Evolutionary conservation across 2,329 filamentous ascomycete genomes (phyloP).

Genomic region (Rhynchosporium agropyri): DNA sequence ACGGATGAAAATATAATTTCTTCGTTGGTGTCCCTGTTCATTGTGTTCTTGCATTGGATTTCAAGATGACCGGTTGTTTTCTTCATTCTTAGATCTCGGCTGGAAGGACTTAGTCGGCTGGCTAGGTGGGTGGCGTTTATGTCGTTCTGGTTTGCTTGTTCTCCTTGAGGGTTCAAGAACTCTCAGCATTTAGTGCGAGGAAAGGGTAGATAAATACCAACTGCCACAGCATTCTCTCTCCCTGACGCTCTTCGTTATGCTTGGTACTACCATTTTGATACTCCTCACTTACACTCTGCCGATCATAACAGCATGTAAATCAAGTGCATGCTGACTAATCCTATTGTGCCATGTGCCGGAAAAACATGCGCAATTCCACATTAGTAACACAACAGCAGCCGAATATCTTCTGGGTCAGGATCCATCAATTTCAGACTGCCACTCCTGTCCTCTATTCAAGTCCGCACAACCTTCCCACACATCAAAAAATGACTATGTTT

Average conservation of each 20-base stretch:
- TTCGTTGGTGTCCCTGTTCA: background rate
- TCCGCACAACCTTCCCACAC: no score
- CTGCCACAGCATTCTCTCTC: slow-evolving; percentile 2
- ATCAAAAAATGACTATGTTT: no score
- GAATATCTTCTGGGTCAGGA: slow-evolving; percentile 9
- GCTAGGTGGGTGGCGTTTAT: slow-evolving; percentile 11
- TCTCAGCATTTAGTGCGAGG: slow-evolving; percentile 4
- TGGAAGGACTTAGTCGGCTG: background rate
- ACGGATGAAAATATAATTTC: slow-evolving; percentile 34
- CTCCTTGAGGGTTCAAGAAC: background rate
- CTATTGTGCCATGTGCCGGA: background rate
- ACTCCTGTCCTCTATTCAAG: background rate
- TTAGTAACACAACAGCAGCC: background rate
- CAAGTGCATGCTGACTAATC: background rate
- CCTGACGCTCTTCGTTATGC: background rate
- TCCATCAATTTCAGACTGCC: background rate
- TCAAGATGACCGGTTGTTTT: background rate
- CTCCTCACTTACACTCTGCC: background rate
- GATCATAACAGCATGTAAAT: background rate
- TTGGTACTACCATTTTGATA: background rate
- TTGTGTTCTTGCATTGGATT: background rate
- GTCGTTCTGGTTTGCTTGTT: background rate
- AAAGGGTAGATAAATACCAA: slow-evolving; percentile 5
- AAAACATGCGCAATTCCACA: background rate
- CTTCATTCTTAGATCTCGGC: slow-evolving; percentile 4